Evolutionary conservation across 768 basidiomycete genomes (phyloP).

Genomic region (Tephrocybe sp.): DNA sequence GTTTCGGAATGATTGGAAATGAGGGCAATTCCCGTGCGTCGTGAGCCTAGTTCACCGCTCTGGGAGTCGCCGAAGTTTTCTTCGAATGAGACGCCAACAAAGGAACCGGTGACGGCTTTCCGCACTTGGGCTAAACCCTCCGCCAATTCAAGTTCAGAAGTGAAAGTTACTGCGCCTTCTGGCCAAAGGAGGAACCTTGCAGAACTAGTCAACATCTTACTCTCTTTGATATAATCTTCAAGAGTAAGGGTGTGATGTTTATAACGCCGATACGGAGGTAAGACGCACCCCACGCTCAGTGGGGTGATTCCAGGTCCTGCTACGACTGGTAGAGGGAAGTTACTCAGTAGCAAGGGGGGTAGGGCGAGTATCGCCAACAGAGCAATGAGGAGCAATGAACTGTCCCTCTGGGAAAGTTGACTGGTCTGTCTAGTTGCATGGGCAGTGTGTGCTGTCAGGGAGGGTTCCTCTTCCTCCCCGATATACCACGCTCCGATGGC

Average conservation of each 20-base stretch:
- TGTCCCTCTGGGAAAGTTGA: constrained; percentile 16
- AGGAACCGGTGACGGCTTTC: constrained; percentile 32
- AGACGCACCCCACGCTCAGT: constrained; percentile 63
- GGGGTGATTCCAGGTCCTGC: constrained; percentile 46
- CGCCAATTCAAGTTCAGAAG: constrained; percentile 45
- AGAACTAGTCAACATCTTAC: constrained; percentile 34
- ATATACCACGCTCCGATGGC: constrained; percentile 58
- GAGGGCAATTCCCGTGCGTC: constrained; percentile 66
- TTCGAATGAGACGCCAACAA: constrained; percentile 73
- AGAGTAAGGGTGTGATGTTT: constrained; percentile 44
- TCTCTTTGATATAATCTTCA: constrained; percentile 64
- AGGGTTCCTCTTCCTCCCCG: constrained; percentile 29
- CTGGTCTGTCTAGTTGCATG: constrained; percentile 15
- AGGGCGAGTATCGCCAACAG: constrained; percentile 46
- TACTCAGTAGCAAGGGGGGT: constrained; percentile 52
- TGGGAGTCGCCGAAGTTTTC: constrained; percentile 48
- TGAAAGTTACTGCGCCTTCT: constrained; percentile 74
- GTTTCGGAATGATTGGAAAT: constrained; percentile 38
- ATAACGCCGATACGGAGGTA: constrained; percentile 50
- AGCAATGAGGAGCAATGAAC: constrained; percentile 34
- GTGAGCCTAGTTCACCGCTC: constrained; percentile 37
- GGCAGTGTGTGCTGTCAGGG: constrained; percentile 12
- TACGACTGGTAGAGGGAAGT: constrained; percentile 39
- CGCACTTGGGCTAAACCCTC: constrained; percentile 48
- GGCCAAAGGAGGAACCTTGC: constrained; percentile 77